Conservation (phyloP, 2,329 filamentous ascomycete genomes). For the Ophiostoma quercus region DNA sequence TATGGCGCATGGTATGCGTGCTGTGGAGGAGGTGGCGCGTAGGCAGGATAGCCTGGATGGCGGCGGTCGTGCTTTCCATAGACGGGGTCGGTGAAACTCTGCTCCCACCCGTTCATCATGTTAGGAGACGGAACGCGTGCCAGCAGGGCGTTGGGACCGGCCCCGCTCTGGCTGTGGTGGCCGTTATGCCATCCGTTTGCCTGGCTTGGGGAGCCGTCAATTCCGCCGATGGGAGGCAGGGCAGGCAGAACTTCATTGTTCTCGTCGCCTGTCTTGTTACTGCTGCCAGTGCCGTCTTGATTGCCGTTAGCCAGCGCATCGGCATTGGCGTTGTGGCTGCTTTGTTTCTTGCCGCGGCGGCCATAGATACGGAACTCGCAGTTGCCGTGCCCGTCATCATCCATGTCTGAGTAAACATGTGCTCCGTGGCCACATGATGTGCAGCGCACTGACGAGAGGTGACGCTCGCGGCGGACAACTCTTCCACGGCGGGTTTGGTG, state of each 20-base stretch:
- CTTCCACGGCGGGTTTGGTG: background rate
- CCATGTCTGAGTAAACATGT: constrained; percentile 16
- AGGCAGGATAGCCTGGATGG: background rate
- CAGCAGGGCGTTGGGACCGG: background rate
- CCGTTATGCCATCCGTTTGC: background rate
- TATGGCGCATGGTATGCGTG: background rate
- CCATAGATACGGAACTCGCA: constrained; percentile 11
- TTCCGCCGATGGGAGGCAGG: constrained; percentile 12
- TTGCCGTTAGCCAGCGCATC: background rate
- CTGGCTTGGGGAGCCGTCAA: background rate
- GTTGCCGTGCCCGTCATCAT: constrained; percentile 19
- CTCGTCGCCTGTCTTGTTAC: background rate
- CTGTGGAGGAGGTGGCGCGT: background rate
- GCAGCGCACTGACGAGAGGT: constrained; percentile 17
- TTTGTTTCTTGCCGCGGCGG: background rate
- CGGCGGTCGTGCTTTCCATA: background rate
- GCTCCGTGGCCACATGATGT: constrained; percentile 21
- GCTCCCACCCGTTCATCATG: background rate
- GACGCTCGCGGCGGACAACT: constrained; percentile 14
- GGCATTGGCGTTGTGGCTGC: background rate
- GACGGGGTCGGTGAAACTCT: background rate
- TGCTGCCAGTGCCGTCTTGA: background rate
- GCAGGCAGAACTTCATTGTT: constrained; percentile 14
- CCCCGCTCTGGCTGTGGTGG: background rate
- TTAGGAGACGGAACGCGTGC: background rate